Conservation (phyloP, 208 protist genomes). For the Trypanosoma cruzi region DNA sequence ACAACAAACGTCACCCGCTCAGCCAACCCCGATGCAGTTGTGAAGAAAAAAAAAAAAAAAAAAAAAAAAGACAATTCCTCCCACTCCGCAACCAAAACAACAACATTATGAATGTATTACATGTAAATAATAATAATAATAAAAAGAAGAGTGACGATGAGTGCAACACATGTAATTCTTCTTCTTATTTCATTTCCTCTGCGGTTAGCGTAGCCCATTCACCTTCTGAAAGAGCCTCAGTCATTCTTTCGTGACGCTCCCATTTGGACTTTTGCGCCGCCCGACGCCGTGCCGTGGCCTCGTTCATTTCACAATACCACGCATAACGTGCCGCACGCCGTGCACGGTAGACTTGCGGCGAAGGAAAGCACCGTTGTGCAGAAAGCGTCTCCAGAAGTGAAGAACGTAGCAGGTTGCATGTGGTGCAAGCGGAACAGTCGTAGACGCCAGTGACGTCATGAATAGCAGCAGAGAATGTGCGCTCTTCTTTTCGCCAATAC, state of each 20-base stretch:
- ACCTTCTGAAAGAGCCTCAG: neutral
- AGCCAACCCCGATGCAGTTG: no score
- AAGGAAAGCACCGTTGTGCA: constrained; percentile 22
- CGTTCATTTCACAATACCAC: constrained; percentile 8
- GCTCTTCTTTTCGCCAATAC: neutral
- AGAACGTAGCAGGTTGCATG: constrained; percentile 15
- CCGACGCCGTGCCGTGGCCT: neutral
- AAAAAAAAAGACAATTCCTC: neutral
- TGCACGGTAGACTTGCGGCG: neutral
- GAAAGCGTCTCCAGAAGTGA: constrained; percentile 17
- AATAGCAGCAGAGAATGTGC: neutral
- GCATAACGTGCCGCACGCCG: neutral
- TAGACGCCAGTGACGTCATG: neutral
- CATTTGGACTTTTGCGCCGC: constrained; percentile 5
- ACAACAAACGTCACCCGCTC: no score
- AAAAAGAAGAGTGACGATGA: neutral
- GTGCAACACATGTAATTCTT: neutral
- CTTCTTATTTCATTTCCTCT: neutral
- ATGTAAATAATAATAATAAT: neutral
- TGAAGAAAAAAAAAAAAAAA: no score
- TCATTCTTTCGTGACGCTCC: constrained; percentile 18
- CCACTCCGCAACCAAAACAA: neutral
- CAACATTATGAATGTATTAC: neutral
- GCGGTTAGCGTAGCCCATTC: neutral
- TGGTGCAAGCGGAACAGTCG: constrained; percentile 5